These are phyloP conservation scores for Simplicillium sp. DNA, from an alignment of 2,329 filamentous ascomycete genomes.

Conservation along the genomic window DNA sequence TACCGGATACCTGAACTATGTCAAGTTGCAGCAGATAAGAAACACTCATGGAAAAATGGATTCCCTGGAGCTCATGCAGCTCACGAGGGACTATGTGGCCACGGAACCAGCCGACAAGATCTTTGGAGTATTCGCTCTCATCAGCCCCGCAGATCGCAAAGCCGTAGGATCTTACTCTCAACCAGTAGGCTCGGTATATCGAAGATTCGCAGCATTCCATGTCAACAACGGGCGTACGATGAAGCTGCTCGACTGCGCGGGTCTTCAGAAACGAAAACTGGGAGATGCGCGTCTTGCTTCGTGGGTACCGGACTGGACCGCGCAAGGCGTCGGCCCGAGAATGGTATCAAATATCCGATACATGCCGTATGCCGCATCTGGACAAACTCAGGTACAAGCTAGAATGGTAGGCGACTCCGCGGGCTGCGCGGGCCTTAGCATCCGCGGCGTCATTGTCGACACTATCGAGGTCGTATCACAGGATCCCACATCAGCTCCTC, in stretches of 20 bases:
- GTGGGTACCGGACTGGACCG: constrained; percentile 2
- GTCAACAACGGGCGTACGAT: constrained; percentile 1
- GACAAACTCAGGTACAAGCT: background rate
- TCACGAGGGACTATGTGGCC: constrained; percentile 1
- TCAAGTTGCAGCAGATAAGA: background rate
- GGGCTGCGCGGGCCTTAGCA: too few relatives aligned
- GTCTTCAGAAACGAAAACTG: background rate
- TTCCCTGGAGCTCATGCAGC: constrained; percentile 1
- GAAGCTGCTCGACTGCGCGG: constrained; percentile 1
- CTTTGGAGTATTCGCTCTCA: constrained; percentile 7
- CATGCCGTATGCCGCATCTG: background rate
- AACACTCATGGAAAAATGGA: background rate
- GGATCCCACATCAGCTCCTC: too few relatives aligned
- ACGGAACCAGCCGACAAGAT: constrained; percentile 5
- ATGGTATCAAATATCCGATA: background rate
- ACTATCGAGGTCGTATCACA: too few relatives aligned
- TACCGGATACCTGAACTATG: constrained; percentile 2
- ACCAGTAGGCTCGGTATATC: too few relatives aligned
- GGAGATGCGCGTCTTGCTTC: background rate
- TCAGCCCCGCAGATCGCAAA: background rate
- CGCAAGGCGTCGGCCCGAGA: background rate
- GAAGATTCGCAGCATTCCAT: background rate
- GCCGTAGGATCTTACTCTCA: background rate
- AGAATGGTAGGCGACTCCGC: too few relatives aligned
- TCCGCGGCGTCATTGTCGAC: too few relatives aligned